A percentile compares a stretch with the other conserved stretches of the same genome.
phyloP scores from a whole-genome alignment of 23 red algal genomes.

The Chondrus crispus region DNA sequence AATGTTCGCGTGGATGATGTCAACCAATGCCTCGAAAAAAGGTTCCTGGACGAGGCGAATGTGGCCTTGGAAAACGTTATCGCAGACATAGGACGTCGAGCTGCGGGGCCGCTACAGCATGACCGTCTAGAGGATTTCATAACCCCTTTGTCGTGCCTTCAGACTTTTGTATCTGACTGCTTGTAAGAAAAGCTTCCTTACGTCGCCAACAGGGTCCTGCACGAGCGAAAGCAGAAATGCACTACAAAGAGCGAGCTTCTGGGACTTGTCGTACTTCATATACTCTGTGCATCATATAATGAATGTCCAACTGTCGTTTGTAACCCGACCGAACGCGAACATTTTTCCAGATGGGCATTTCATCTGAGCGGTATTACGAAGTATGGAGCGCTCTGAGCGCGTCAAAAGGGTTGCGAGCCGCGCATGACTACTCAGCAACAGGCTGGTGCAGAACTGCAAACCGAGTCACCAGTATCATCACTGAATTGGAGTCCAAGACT shows the following conservation, averaged over 20 bases:
- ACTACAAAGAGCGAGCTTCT: background rate
- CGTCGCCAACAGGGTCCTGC: background rate
- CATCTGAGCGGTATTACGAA: background rate
- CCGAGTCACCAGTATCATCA: background rate
- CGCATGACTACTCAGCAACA: background rate
- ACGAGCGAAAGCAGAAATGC: background rate
- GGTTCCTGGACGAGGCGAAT: too few species aligned
- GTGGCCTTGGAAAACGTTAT: too few species aligned
- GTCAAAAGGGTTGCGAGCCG: background rate
- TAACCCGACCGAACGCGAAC: background rate
- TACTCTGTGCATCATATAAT: background rate
- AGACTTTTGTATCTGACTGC: background rate
- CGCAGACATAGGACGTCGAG: too few species aligned
- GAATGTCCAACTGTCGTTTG: constrained; percentile 1
- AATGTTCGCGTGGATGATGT: too few species aligned
- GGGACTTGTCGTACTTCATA: background rate
- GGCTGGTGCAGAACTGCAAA: background rate
- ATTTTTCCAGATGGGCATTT: background rate
- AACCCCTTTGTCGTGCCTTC: background rate
- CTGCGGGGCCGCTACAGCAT: too few species aligned
- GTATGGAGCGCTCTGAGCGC: background rate
- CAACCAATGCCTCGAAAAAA: too few species aligned
- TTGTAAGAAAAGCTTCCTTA: background rate
- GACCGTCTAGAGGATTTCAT: too few species aligned
- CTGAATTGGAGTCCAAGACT: background rate